Evolutionary conservation across 2,329 filamentous ascomycete species (phyloP).

Genomic region (Fonsecaea pedrosoi): DNA sequence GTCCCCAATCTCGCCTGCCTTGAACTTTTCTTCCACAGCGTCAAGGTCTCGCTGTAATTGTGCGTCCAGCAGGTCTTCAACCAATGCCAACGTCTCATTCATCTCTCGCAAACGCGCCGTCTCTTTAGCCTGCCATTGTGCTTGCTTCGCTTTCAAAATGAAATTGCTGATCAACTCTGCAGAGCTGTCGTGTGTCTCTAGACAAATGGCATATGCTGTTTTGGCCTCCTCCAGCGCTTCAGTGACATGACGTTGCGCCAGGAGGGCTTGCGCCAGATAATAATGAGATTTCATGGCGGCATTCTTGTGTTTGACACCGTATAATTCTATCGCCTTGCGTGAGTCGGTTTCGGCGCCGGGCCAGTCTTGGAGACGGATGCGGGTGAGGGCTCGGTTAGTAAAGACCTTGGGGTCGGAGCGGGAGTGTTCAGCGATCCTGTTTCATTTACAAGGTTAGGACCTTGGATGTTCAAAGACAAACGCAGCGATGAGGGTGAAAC

Average conservation of each 20-base stretch:
- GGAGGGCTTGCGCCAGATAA: constrained; percentile 81
- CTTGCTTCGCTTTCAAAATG: constrained; percentile 82
- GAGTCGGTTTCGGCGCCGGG: constrained; percentile 80
- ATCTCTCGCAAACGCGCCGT: constrained; percentile 53
- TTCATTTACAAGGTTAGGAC: not conserved
- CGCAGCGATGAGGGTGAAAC: not conserved
- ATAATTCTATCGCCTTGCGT: constrained; percentile 72
- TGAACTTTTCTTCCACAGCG: constrained; percentile 45
- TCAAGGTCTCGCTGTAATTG: constrained; percentile 48
- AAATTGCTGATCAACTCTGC: constrained; percentile 73
- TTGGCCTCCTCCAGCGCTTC: constrained; percentile 74
- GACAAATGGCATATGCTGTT: constrained; percentile 74
- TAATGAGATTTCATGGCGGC: constrained; percentile 81
- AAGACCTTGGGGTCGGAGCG: constrained; percentile 79
- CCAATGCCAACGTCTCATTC: constrained; percentile 49
- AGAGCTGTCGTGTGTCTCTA: constrained; percentile 67
- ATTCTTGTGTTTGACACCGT: constrained; percentile 50
- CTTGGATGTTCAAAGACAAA: not conserved
- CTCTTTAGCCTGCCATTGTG: constrained; percentile 81
- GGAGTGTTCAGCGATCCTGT: constrained; percentile 74
- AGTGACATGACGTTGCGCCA: constrained; percentile 73
- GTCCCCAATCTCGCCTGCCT: constrained; percentile 53
- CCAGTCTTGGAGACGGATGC: constrained; percentile 76
- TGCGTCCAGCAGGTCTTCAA: constrained; percentile 51
- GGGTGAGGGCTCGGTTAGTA: constrained; percentile 86